phyloP scores from a whole-genome alignment of 2,329 filamentous ascomycete species.

The Monosporascus sp. region DNA sequence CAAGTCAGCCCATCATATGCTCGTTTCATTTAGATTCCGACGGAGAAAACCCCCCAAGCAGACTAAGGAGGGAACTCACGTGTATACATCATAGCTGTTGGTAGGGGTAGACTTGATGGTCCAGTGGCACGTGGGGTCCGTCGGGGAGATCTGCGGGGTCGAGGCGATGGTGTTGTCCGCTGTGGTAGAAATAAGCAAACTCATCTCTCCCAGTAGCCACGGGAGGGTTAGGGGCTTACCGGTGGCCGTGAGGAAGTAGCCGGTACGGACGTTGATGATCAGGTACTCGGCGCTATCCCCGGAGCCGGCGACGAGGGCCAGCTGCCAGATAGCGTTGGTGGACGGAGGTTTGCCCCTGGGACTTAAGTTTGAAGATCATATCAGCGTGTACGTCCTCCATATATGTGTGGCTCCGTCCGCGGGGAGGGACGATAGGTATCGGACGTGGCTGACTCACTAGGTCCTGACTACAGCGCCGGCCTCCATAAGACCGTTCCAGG shows the following conservation, averaged over 20 bases:
- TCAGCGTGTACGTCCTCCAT: background rate
- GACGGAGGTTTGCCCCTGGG: background rate
- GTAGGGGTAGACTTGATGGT: constrained; percentile 3
- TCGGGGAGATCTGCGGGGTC: constrained; percentile 8
- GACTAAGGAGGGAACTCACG: constrained; percentile 1
- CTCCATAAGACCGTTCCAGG: constrained; percentile 2
- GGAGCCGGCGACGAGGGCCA: constrained; percentile 6
- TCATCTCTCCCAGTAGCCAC: background rate
- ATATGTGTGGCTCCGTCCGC: background rate
- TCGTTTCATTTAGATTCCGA: background rate
- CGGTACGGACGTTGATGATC: constrained; percentile 8
- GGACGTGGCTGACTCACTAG: background rate
- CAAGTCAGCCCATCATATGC: background rate
- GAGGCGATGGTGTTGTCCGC: constrained; percentile 3
- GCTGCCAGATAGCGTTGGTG: constrained; percentile 4
- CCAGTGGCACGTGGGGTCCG: constrained; percentile 5
- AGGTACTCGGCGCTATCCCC: constrained; percentile 6
- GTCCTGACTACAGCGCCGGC: background rate
- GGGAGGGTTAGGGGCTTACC: background rate
- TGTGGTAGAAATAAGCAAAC: background rate
- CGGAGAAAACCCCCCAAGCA: background rate
- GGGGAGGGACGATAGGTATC: background rate
- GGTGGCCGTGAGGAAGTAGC: constrained; percentile 8
- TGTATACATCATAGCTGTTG: constrained; percentile 7
- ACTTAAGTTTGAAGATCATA: background rate